Percentiles rank a stretch among this genome's conserved stretches.
These are phyloP conservation scores for Diversispora eburnea DNA, from an alignment of 192 early-diverging fungal genomes.

Conservation along the genomic window DNA sequence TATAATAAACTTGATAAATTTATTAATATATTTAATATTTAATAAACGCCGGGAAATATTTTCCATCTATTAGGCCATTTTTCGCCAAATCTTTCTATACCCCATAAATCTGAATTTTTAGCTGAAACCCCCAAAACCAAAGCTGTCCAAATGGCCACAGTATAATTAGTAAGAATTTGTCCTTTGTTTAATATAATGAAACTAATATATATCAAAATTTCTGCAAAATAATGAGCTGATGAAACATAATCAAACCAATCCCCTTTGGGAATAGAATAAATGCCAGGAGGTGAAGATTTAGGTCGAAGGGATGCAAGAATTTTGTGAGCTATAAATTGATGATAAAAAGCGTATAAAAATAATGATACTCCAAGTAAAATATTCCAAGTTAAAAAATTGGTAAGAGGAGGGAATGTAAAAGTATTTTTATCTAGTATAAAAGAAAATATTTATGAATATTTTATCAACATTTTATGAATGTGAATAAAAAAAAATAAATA, in stretches of 20 bases:
- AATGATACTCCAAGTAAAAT: constrained; percentile 35
- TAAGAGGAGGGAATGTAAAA: constrained; percentile 29
- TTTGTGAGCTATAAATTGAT: constrained; percentile 62
- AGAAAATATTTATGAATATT: neutral
- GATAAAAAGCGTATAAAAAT: constrained; percentile 57
- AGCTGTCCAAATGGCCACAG: constrained; percentile 56
- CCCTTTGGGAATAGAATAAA: constrained; percentile 60
- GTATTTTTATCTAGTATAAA: neutral
- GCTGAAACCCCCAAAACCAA: constrained; percentile 63
- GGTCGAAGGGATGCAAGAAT: constrained; percentile 61
- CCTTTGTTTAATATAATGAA: constrained; percentile 51
- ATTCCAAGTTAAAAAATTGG: constrained; percentile 25
- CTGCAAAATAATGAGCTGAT: constrained; percentile 67
- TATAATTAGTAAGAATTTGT: constrained; percentile 36
- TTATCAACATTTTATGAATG: neutral
- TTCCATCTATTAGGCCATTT: constrained; percentile 33
- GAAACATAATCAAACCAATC: constrained; percentile 64
- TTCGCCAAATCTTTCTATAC: constrained; percentile 52
- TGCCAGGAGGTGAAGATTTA: neutral
- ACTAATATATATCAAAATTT: constrained; percentile 65
- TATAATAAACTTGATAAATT: no score
- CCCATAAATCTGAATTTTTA: constrained; percentile 68
- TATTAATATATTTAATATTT: neutral
- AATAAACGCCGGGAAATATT: constrained; percentile 18
- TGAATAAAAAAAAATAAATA: neutral